phyloP scores from a whole-genome alignment of 495 filamentous ascomycete species.

The Penicillium egyptiacum region DNA sequence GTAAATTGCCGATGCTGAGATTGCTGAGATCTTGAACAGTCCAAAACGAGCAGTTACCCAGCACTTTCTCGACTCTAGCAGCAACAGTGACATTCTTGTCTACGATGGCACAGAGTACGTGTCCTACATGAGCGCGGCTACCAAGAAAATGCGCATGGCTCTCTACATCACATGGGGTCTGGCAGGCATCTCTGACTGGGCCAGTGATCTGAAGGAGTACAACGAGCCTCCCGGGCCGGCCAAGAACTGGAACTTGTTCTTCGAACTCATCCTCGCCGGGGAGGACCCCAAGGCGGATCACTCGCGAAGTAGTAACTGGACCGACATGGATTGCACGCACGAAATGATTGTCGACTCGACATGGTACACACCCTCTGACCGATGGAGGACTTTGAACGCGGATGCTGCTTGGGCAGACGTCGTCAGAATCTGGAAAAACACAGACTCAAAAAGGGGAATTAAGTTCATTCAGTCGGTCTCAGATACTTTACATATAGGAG shows the following conservation, averaged over 20 bases:
- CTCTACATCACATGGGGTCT: conserved; percentile 33
- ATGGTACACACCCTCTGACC: background rate
- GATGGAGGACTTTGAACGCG: background rate
- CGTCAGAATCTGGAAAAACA: background rate
- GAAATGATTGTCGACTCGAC: background rate
- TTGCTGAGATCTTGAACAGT: conserved; percentile 11
- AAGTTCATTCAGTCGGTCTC: background rate
- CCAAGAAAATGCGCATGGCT: conserved; percentile 17
- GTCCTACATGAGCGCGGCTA: conserved; percentile 38
- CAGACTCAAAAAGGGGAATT: background rate
- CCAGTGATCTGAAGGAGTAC: conserved; percentile 33
- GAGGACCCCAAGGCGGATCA: background rate
- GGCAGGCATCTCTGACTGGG: conserved; percentile 43
- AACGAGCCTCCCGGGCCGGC: background rate
- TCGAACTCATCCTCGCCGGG: background rate
- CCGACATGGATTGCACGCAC: background rate
- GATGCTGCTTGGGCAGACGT: background rate
- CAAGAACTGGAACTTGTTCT: background rate
- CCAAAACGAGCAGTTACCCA: background rate
- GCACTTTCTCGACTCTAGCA: conserved; percentile 10
- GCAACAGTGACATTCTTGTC: conserved; percentile 40
- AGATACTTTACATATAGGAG: background rate
- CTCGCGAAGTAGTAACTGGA: conserved; percentile 1
- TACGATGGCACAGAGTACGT: conserved; percentile 47
- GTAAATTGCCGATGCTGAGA: conserved; percentile 26